These are phyloP conservation scores for Hypholoma fasciculare DNA, from an alignment of 768 basidiomycete species.

Conservation along the genomic window DNA sequence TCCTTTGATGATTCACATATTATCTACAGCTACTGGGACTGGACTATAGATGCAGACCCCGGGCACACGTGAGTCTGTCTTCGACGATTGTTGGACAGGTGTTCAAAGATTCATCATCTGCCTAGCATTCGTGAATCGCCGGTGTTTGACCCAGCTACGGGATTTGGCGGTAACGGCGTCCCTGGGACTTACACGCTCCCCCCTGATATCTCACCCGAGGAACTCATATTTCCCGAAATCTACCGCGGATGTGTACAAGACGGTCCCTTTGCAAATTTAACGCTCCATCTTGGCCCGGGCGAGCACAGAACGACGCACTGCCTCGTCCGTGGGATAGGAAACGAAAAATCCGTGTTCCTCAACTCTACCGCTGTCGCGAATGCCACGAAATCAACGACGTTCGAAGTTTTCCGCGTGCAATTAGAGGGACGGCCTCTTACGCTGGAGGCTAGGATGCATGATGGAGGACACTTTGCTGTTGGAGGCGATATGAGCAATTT, in stretches of 20 bases:
- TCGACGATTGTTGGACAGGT: neutral
- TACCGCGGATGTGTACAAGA: slow-evolving; percentile 26
- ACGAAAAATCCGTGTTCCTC: slow-evolving; percentile 16
- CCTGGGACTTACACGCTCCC: slow-evolving; percentile 23
- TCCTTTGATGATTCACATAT: neutral
- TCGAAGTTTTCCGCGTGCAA: slow-evolving; percentile 34
- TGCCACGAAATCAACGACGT: slow-evolving; percentile 23
- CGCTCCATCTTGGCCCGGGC: slow-evolving; percentile 33
- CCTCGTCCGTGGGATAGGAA: slow-evolving; percentile 32
- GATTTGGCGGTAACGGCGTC: slow-evolving; percentile 38
- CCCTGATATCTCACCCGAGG: neutral
- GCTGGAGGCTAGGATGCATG: slow-evolving; percentile 27
- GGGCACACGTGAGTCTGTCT: slow-evolving; percentile 7
- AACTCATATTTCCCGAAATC: slow-evolving; percentile 10
- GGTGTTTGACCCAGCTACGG: slow-evolving; percentile 33
- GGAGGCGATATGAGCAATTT: slow-evolving; percentile 32
- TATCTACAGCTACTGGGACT: slow-evolving; percentile 38
- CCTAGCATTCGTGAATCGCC: slow-evolving; percentile 31
- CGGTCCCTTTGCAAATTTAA: slow-evolving; percentile 35
- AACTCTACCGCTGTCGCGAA: slow-evolving; percentile 20
- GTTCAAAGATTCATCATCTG: neutral
- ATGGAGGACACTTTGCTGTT: slow-evolving; percentile 32
- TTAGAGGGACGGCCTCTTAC: slow-evolving; percentile 33
- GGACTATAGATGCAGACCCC: slow-evolving; percentile 33
- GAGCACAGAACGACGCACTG: slow-evolving; percentile 29